Evolutionary conservation across 75 land plant genomes (phyloP).

Genomic region (Pinus tabuliformis): DNA sequence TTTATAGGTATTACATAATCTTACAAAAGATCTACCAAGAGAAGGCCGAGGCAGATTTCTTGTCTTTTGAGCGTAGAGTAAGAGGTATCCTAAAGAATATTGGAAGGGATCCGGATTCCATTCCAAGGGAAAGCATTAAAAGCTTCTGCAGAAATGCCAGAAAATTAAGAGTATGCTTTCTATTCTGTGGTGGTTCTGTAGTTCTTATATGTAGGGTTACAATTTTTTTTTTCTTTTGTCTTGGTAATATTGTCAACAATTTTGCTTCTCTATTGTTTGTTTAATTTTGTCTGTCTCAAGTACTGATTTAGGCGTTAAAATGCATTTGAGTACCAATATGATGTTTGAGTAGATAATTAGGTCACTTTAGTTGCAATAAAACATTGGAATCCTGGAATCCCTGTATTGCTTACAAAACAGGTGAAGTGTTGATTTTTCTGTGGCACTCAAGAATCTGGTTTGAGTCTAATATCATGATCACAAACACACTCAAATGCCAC

Average conservation of each 20-base stretch:
- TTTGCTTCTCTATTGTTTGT: neutral
- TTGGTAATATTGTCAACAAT: neutral
- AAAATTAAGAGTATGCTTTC: conserved; percentile 64
- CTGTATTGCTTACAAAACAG: too few species aligned
- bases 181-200: neutral
- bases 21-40: conserved; percentile 92
- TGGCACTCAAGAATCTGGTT: too few species aligned
- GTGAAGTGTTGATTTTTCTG: too few species aligned
- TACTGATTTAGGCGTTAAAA: neutral
- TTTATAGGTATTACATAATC: conserved; percentile 67
- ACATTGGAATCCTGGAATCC: too few species aligned
- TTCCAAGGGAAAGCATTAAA: conserved; percentile 67
- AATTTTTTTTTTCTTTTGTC: neutral
- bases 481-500: too few species aligned
- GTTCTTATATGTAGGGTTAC: neutral
- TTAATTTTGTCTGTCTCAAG: neutral
- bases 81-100: conserved; percentile 65
- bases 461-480: too few species aligned
- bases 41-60: conserved; percentile 84
- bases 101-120: conserved; percentile 78
- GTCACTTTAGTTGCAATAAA: too few species aligned
- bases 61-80: conserved; percentile 58
- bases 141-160: conserved; percentile 89
- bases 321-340: neutral
- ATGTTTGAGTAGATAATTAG: neutral